Evolutionary conservation across 257 asterid genomes (phyloP).

Genomic region (Forsythia suspensa): DNA sequence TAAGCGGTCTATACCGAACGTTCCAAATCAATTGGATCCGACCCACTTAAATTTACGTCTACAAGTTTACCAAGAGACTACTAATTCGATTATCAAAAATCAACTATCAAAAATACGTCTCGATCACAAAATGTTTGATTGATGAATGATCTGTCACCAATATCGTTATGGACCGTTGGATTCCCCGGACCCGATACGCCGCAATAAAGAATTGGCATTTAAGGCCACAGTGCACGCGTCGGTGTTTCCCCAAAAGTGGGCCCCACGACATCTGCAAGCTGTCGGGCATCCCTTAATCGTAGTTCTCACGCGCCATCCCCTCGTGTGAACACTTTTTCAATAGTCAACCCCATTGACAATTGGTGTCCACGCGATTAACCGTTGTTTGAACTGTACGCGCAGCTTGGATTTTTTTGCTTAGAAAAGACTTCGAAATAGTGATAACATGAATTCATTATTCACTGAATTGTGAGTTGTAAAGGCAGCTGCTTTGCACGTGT

Average conservation of each 20-base stretch:
- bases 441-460: not conserved
- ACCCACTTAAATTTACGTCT: too few species aligned
- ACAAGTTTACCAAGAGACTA: not conserved
- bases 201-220: slow-evolving; percentile 22
- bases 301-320: slow-evolving; percentile 4
- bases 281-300: slow-evolving; percentile 27
- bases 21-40: too few species aligned
- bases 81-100: too few species aligned
- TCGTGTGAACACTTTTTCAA: not conserved
- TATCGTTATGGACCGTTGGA: slow-evolving; percentile 18
- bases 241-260: slow-evolving; percentile 20
- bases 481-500: not conserved
- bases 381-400: not conserved
- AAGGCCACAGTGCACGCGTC: slow-evolving; percentile 36
- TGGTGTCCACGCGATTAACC: not conserved
- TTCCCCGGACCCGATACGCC: slow-evolving; percentile 3
- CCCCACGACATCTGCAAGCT: slow-evolving; percentile 34
- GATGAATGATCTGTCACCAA: not conserved
- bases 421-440: not conserved
- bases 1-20: too few species aligned
- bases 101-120: not conserved
- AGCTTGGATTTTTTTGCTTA: too few species aligned
- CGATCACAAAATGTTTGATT: not conserved
- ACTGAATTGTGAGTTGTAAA: not conserved
- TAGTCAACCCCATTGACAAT: slow-evolving; percentile 27